These are phyloP conservation scores for Galerina marginata DNA, from an alignment of 768 basidiomycete species.

Conservation along the genomic window DNA sequence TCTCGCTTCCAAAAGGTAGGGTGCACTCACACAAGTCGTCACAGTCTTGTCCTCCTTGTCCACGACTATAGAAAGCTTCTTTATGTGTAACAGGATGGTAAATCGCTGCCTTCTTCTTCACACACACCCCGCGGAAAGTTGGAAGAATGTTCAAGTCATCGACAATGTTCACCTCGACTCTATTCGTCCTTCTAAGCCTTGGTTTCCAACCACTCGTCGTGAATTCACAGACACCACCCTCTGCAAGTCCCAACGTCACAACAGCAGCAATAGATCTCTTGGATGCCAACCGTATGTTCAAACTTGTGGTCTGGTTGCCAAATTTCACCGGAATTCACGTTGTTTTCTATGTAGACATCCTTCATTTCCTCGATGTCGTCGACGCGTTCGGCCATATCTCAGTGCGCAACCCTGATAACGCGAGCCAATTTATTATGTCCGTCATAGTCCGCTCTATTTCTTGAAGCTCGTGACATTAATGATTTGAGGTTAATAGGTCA, in stretches of 20 bases:
- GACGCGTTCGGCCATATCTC: conserved; percentile 27
- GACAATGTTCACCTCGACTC: background rate
- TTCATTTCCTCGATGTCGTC: conserved; percentile 23
- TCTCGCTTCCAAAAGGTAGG: too few relatives aligned
- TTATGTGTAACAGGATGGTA: too few relatives aligned
- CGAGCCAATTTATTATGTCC: conserved; percentile 27
- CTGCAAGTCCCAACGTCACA: conserved; percentile 1
- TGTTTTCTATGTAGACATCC: conserved; percentile 17
- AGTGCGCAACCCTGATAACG: conserved; percentile 25
- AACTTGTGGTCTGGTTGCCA: background rate
- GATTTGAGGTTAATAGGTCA: conserved; percentile 8
- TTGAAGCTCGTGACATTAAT: too few relatives aligned
- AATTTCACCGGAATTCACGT: background rate
- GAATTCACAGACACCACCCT: background rate
- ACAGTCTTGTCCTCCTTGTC: background rate
- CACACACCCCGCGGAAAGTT: too few relatives aligned
- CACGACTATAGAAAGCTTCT: background rate
- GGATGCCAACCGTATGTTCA: conserved; percentile 12
- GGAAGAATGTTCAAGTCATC: background rate
- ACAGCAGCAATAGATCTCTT: conserved; percentile 13
- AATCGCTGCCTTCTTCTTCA: too few relatives aligned
- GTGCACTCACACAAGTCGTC: background rate
- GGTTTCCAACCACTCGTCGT: background rate
- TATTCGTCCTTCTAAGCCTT: background rate
- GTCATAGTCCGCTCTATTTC: background rate